Conservation (phyloP, 805 yeast genomes). For the Candida yuanshanica region DNA sequence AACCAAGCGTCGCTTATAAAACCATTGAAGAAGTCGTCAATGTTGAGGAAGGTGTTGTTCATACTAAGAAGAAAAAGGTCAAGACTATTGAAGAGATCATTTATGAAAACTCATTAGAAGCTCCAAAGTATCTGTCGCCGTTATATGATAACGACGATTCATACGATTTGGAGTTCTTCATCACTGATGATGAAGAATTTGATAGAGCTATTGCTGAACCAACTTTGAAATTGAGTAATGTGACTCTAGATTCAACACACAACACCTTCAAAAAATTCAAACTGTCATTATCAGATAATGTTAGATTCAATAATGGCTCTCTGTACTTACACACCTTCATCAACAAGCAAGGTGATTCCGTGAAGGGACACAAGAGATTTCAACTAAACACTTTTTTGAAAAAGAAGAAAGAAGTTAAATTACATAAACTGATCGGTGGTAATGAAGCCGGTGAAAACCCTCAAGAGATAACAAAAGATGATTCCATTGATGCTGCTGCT, state of each 20-base stretch:
- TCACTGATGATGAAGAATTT: constrained; percentile 16
- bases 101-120: constrained; percentile 20
- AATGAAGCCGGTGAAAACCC: constrained; percentile 3
- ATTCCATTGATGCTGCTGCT: too few relatives aligned
- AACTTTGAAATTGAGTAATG: constrained; percentile 5
- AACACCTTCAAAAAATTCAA: constrained; percentile 6
- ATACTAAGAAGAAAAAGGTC: constrained; percentile 1
- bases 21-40: constrained; percentile 1
- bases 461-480: constrained; percentile 14
- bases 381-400: constrained; percentile 27
- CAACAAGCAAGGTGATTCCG: constrained; percentile 13
- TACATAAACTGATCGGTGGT: constrained; percentile 27
- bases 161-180: constrained; percentile 18
- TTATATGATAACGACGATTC: constrained; percentile 14
- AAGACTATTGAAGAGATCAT: constrained; percentile 17
- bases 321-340: constrained; percentile 29
- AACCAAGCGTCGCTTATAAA: constrained; percentile 12
- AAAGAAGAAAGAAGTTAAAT: constrained; percentile 22
- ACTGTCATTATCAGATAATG: constrained; percentile 14
- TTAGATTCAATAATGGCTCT: constrained; percentile 26
- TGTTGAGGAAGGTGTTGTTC: constrained; percentile 10
- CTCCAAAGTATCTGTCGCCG: constrained; percentile 17
- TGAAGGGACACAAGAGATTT: constrained; percentile 18
- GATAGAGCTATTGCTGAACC: constrained; percentile 1
- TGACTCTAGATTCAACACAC: constrained; percentile 9